Conservation (phyloP, 306 rosid genomes). For the Psophocarpus tetragonolobus region DNA sequence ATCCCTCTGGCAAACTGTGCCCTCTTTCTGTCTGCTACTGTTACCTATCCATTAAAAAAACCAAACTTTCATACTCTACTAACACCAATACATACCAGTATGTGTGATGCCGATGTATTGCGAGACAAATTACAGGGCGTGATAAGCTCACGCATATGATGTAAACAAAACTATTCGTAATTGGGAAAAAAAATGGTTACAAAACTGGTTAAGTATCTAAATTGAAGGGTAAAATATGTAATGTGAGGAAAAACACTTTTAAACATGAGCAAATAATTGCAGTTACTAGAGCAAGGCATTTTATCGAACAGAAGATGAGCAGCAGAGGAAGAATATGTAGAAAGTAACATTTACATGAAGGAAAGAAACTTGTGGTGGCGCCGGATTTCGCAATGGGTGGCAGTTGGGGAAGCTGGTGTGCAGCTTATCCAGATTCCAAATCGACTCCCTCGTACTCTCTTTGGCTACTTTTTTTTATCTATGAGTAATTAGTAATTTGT, state of each 20-base stretch:
- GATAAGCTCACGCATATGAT: not conserved
- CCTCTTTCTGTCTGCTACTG: slow-evolving; percentile 35
- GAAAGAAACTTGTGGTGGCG: slow-evolving; percentile 1
- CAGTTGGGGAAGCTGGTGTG: not conserved
- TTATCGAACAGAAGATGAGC: slow-evolving; percentile 36
- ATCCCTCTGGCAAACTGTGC: slow-evolving; percentile 46
- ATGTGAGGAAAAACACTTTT: not conserved
- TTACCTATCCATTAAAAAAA: slow-evolving; percentile 43
- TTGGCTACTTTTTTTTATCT: too few relatives aligned
- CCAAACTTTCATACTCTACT: not conserved
- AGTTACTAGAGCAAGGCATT: slow-evolving; percentile 11
- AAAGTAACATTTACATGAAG: slow-evolving; percentile 23
- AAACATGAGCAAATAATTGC: not conserved
- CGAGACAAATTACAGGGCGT: not conserved
- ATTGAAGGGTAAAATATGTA: not conserved
- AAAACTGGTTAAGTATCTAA: not conserved
- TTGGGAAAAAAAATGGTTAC: not conserved
- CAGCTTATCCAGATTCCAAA: not conserved
- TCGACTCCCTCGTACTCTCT: not conserved
- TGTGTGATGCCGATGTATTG: not conserved
- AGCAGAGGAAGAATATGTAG: not conserved
- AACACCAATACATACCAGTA: not conserved
- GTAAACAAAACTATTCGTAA: not conserved
- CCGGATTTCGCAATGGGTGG: not conserved
- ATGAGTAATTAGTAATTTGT: too few relatives aligned